Base-by-base conservation (phyloP, 1,139 yeast species). In the Petasospora rhodanensis region DNA sequence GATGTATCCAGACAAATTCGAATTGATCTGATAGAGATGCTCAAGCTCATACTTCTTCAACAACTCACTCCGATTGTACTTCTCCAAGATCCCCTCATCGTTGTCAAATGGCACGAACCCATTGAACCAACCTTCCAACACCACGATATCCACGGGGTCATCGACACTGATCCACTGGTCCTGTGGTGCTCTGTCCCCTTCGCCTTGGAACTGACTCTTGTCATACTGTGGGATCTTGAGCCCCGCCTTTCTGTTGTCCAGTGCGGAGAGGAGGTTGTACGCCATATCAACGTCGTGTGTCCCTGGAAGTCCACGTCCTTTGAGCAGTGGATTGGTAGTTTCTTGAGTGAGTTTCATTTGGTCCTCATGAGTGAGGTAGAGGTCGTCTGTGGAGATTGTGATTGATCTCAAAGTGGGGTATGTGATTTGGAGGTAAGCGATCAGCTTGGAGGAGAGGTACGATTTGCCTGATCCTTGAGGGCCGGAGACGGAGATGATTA, bases 381-480 rank as follows among this genome's bases (percentile, higher is more conserved):
- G 72, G 56, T 91, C 98, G 59, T 91, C 98, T 55, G 87, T 73
- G 44, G 94, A 87, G 33, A 84, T 64, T 29, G 72, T 76, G 1
- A 77, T 68, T 4, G 77, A 65, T 12, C 57, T 61, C 22, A 70
- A 54, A 1, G 58, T 41, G 6, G 73, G 70, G 32, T 62, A 66
- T n/a, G 49, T 45, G 5, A 40, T 36, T 9, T 58, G 49, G 18
- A 78, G 56, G 26, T 61, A 51, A 2, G 45, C 41, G 6, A 65
- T 58, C 6, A 83, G 58, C 21, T 65, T 58, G 2, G 58, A 54
- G 0, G 89, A 72, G 11, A 81, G 64, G 35, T 75, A 83, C 3
- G 95, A 75, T 56, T 89, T 89, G 0, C 97, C 97, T 2, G 93
- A 80, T 0, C 97, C 97, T 54, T 89, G 97, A 0, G 95, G 94